These are phyloP conservation scores for Anaeramoeba flamelloides DNA, from an alignment of 78 protist species.

Conservation along the genomic window DNA sequence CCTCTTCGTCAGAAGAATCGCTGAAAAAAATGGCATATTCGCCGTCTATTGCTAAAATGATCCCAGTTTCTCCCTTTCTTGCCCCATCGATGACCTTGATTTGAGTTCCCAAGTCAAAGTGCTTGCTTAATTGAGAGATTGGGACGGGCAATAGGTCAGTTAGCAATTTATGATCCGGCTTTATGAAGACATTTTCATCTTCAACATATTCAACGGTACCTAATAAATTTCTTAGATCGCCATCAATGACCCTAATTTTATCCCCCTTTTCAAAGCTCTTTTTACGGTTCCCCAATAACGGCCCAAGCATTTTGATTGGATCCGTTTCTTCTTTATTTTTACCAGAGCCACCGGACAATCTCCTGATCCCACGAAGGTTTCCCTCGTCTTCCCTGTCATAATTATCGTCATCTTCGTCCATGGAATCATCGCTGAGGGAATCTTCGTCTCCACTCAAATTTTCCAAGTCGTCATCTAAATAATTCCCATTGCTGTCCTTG, in stretches of 20 bases:
- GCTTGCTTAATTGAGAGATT: not conserved
- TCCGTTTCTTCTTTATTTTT: not conserved
- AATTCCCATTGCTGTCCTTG: too few species aligned
- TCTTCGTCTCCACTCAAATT: too few species aligned
- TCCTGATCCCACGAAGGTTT: not conserved
- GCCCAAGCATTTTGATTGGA: not conserved
- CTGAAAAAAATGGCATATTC: not conserved
- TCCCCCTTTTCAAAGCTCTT: not conserved
- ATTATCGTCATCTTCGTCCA: not conserved
- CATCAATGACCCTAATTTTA: not conserved
- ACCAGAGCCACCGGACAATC: not conserved
- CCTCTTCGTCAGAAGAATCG: not conserved
- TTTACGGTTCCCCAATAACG: not conserved
- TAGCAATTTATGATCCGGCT: not conserved
- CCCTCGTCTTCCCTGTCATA: not conserved
- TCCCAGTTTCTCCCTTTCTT: not conserved
- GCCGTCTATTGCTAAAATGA: not conserved
- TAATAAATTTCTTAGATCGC: not conserved
- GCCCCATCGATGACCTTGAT: not conserved
- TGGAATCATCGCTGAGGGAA: not conserved
- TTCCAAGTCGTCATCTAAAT: too few species aligned
- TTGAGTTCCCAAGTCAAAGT: not conserved
- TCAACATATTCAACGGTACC: not conserved
- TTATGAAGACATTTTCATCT: not conserved
- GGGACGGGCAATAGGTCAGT: not conserved